Conservation (phyloP, 83 land plant species). For the Diphasiastrum complanatum region DNA sequence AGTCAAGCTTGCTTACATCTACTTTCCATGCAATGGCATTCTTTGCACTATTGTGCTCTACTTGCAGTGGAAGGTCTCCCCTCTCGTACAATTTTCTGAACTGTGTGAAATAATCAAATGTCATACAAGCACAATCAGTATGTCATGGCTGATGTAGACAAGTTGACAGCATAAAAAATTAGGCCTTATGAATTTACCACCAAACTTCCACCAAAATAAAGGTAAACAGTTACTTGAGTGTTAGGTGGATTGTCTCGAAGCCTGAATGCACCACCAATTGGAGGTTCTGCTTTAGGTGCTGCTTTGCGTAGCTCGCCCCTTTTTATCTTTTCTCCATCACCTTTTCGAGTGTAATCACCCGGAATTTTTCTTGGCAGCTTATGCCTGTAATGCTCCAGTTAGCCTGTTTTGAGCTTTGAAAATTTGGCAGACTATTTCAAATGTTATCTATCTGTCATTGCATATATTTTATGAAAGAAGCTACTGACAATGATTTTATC, state of each 20-base stretch:
- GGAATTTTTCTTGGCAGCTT: conserved; percentile 30
- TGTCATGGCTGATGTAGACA: too few relatives aligned
- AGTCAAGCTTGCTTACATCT: conserved; percentile 3
- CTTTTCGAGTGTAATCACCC: conserved; percentile 32
- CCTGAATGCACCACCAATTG: neutral
- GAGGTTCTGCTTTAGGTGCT: conserved; percentile 10
- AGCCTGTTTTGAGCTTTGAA: too few relatives aligned
- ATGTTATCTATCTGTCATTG: too few relatives aligned
- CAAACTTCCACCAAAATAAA: too few relatives aligned
- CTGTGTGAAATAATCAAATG: too few relatives aligned
- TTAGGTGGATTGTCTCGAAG: conserved; percentile 10
- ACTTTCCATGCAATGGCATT: conserved; percentile 4
- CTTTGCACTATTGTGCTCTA: too few relatives aligned
- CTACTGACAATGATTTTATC: too few relatives aligned
- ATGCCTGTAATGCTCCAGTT: conserved; percentile 34
- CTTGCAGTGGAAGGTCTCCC: conserved; percentile 5
- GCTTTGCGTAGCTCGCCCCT: conserved; percentile 21
- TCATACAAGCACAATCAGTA: too few relatives aligned
- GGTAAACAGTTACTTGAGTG: conserved; percentile 5
- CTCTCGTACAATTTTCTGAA: conserved; percentile 12
- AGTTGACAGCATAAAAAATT: too few relatives aligned
- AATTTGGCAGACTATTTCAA: too few relatives aligned
- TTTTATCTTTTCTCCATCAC: conserved; percentile 37
- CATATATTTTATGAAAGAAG: too few relatives aligned
- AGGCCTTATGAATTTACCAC: too few relatives aligned